Evolutionary conservation across 441 rosid species (phyloP).

Genomic region (Theobroma grandiflorum): DNA sequence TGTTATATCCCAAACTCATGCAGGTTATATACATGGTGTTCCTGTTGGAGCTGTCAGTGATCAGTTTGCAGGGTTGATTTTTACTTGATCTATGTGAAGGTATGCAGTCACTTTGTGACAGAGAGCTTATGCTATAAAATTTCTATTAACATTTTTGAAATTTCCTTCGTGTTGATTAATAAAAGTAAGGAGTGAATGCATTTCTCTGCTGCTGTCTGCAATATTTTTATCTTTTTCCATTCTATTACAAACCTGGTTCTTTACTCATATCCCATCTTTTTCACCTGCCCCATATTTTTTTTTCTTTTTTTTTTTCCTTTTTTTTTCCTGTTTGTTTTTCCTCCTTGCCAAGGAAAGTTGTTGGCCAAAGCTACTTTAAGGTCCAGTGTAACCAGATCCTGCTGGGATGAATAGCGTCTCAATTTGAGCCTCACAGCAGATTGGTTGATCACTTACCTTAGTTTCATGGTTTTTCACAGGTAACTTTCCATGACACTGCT

Average conservation of each 20-base stretch:
- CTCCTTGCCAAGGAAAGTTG: slow-evolving; percentile 34
- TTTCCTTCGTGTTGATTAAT: slow-evolving; percentile 25
- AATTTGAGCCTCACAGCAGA: slow-evolving; percentile 39
- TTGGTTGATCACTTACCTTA: slow-evolving; percentile 41
- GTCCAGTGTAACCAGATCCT: slow-evolving; percentile 54
- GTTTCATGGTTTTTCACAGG: slow-evolving; percentile 52
- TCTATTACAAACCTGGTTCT: slow-evolving; percentile 31
- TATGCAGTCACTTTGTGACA: slow-evolving; percentile 44
- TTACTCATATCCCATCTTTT: slow-evolving; percentile 34
- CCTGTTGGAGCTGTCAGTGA: slow-evolving; percentile 53
- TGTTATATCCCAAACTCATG: slow-evolving; percentile 60
- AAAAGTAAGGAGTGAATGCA: not conserved
- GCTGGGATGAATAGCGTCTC: slow-evolving; percentile 52
- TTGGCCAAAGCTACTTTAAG: slow-evolving; percentile 55
- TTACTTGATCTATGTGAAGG: slow-evolving; percentile 49
- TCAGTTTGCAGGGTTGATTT: slow-evolving; percentile 51
- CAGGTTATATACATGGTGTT: slow-evolving; percentile 59
- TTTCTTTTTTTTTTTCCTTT: not conserved
- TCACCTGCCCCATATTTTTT: not conserved
- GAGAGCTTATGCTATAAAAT: slow-evolving; percentile 35
- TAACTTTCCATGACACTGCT: slow-evolving; percentile 42
- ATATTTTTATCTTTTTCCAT: not conserved
- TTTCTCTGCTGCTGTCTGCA: slow-evolving; percentile 20
- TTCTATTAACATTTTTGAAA: slow-evolving; percentile 26
- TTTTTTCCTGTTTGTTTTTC: slow-evolving; percentile 11